phyloP scores from a whole-genome alignment of 1,139 yeast genomes.

The Saccharomyces hybrid region DNA sequence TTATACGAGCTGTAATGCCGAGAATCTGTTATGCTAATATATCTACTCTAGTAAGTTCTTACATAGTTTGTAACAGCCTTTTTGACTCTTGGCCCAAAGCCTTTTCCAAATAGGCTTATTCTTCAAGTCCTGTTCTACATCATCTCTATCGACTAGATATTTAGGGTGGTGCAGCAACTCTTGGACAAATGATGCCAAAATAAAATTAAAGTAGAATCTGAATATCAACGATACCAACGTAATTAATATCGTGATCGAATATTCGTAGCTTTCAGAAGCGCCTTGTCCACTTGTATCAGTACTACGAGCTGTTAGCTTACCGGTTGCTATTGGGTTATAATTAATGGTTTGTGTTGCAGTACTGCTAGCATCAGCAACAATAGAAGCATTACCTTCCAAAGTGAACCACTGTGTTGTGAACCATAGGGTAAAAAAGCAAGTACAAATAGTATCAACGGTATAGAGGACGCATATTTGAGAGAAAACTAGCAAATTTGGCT shows the following conservation, averaged over 20 bases:
- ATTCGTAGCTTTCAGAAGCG: constrained; percentile 64
- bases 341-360: constrained; percentile 5
- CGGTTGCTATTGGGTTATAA: constrained; percentile 9
- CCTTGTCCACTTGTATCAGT: constrained; percentile 40
- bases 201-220: constrained; percentile 59
- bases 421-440: constrained; percentile 61
- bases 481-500: constrained; percentile 42
- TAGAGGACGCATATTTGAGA: constrained; percentile 60
- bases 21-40: neutral
- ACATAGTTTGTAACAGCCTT: constrained; percentile 23
- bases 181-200: constrained; percentile 52
- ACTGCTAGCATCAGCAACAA: constrained; percentile 2
- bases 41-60: constrained; percentile 14
- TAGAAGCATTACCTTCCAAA: constrained; percentile 25
- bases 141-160: constrained; percentile 30
- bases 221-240: constrained; percentile 46
- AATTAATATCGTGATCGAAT: constrained; percentile 54
- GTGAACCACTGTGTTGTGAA: constrained; percentile 73
- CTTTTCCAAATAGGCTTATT: constrained; percentile 25
- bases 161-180: constrained; percentile 30
- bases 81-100: constrained; percentile 30
- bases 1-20: neutral
- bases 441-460: constrained; percentile 56
- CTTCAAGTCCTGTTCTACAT: constrained; percentile 33
- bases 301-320: constrained; percentile 6